Base-by-base conservation (phyloP, 768 basidiomycete genomes). In the Boletus sp. region DNA sequence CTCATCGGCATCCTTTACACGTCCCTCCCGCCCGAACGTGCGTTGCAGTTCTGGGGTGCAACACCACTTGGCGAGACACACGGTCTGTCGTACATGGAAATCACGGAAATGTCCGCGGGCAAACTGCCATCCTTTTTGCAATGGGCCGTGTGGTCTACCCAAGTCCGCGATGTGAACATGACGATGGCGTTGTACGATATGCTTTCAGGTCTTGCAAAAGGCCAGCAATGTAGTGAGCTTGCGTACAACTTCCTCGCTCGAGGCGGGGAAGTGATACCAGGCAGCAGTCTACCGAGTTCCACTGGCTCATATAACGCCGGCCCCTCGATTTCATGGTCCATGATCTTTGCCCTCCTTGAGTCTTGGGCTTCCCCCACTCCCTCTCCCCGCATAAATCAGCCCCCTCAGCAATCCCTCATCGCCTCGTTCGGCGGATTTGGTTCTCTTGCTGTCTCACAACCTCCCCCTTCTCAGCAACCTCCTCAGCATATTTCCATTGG, bases 141-240 rank as follows among this genome's bases (percentile, higher is more conserved):
- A 54, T 96, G 93, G 93, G 90, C 90, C 0, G 83, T 90, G 9
- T 89, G 88, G 88, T 88, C 88, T 1, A 89, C 90, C 1, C 84
- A 91, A 52, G 76, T 81, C 5, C 81, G 86, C 55, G 89, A 92
- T 56, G 64, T 80, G 7, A 81, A 81, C 1, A 85, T 92, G 83
- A 77, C 86, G 38, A 85, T 84, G 60, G 89, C 90, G 0, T 70
- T 93, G 48, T 93, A 92, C 66, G 90, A 95, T 61, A 95, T 95
- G 94, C 74, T 97, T 30, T 77, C 82, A 8, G 91, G 94, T 21
- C 76, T 95, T 27, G 81, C 91, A 3, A 87, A 88, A 48, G 93
- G 93, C 0, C 85, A 87, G 54, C 85, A 87, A 60, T 90, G 90
- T 62, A 91, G 90, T 60, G 88, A 92, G 63, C 76, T 90, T 11